A percentile compares a stretch with the other conserved stretches of the same genome.
These are phyloP conservation scores for Fraxinus quadrangulata DNA, from an alignment of 257 asterid species.

Conservation along the genomic window DNA sequence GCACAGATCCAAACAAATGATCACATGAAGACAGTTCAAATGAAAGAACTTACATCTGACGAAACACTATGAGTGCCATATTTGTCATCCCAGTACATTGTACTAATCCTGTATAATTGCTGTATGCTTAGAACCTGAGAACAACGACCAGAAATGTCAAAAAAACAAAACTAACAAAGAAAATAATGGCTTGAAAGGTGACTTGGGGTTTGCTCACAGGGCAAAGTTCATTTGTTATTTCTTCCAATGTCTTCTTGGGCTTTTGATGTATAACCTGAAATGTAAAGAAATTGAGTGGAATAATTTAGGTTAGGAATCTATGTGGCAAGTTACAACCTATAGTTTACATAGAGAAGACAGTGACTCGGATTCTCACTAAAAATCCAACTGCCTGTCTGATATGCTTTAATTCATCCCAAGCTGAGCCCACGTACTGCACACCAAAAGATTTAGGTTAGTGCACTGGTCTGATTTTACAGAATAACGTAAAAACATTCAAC, in stretches of 20 bases:
- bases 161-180: background rate
- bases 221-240: slow-evolving; percentile 89
- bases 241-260: slow-evolving; percentile 90
- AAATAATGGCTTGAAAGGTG: background rate
- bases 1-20: slow-evolving; percentile 8
- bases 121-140: slow-evolving; percentile 92
- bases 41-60: slow-evolving; percentile 66
- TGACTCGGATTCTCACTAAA: slow-evolving; percentile 54
- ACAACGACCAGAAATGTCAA: slow-evolving; percentile 18
- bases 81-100: slow-evolving; percentile 99
- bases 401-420: slow-evolving; percentile 98
- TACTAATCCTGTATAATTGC: slow-evolving; percentile 90
- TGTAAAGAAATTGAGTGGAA: slow-evolving; percentile 8
- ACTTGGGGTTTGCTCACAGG: slow-evolving; percentile 62
- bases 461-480: slow-evolving; percentile 20
- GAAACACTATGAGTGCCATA: slow-evolving; percentile 97
- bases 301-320: slow-evolving; percentile 14
- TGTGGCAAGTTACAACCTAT: background rate
- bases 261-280: slow-evolving; percentile 96
- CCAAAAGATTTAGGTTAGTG: slow-evolving; percentile 27
- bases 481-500: background rate
- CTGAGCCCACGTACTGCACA: slow-evolving; percentile 86
- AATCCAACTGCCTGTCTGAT: slow-evolving; percentile 99
- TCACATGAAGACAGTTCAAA: slow-evolving; percentile 11
- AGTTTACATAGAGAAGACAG: slow-evolving; percentile 9